Conservation (phyloP, 1,284 basidiomycete genomes). For the Fomitopsis betulina region DNA sequence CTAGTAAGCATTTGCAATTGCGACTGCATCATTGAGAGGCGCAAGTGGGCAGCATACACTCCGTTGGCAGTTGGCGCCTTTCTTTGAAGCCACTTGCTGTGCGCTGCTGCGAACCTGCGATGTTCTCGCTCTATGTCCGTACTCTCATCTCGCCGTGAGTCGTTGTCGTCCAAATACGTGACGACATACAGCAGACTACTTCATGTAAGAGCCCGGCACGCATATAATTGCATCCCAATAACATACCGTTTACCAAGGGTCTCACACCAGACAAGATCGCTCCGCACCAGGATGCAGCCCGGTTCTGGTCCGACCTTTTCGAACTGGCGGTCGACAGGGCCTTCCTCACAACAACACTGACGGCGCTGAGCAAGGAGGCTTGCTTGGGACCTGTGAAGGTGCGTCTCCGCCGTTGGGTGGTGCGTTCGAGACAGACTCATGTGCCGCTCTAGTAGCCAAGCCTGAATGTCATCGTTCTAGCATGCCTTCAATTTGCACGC, state of each 20-base stretch:
- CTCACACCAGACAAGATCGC: slow-evolving; percentile 34
- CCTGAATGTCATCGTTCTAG: slow-evolving; percentile 42
- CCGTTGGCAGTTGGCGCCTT: not conserved
- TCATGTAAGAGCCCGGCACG: slow-evolving; percentile 22
- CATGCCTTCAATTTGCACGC: slow-evolving; percentile 39
- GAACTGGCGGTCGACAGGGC: slow-evolving; percentile 44
- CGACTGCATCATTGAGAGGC: too few relatives aligned
- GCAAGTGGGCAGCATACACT: too few relatives aligned
- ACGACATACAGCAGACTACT: slow-evolving; percentile 39
- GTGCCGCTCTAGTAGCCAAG: slow-evolving; percentile 41
- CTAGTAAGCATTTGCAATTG: too few relatives aligned
- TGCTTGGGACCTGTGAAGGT: slow-evolving; percentile 27
- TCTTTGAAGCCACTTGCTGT: not conserved
- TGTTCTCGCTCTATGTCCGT: slow-evolving; percentile 3
- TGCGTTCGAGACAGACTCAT: slow-evolving; percentile 4
- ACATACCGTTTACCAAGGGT: slow-evolving; percentile 26
- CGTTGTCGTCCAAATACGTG: slow-evolving; percentile 35
- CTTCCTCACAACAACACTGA: slow-evolving; percentile 34
- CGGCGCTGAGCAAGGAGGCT: slow-evolving; percentile 26
- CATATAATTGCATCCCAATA: slow-evolving; percentile 1
- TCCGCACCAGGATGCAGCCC: slow-evolving; percentile 18
- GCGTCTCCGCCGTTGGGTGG: slow-evolving; percentile 18
- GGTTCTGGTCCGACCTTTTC: slow-evolving; percentile 48
- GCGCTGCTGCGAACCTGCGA: not conserved
- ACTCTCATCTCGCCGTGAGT: slow-evolving; percentile 16